phyloP scores from a whole-genome alignment of 2,329 filamentous ascomycete species.

The Penicillium oxalicum region DNA sequence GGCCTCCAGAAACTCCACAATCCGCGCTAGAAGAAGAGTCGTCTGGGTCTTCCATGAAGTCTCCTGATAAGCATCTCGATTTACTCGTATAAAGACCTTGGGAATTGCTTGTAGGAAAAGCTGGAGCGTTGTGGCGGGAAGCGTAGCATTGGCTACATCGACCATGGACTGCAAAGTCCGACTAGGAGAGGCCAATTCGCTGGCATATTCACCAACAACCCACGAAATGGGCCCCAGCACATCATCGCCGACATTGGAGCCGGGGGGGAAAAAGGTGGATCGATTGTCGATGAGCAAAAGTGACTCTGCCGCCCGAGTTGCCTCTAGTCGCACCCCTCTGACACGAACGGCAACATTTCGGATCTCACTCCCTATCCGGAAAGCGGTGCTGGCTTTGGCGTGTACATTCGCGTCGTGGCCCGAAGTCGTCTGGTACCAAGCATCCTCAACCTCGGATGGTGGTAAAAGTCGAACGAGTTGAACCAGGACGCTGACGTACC shows the following conservation, averaged over 20 bases:
- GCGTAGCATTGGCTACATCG: constrained; percentile 56
- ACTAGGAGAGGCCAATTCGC: constrained; percentile 63
- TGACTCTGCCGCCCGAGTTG: constrained; percentile 74
- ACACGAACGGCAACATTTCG: constrained; percentile 91
- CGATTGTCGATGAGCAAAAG: constrained; percentile 58
- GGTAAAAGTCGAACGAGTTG: constrained; percentile 67
- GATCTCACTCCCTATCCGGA: constrained; percentile 70
- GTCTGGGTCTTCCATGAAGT: constrained; percentile 67
- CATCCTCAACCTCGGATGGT: constrained; percentile 19
- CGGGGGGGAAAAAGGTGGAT: constrained; percentile 51
- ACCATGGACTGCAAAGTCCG: constrained; percentile 68
- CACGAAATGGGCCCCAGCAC: constrained; percentile 73
- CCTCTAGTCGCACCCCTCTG: constrained; percentile 69
- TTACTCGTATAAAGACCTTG: constrained; percentile 73
- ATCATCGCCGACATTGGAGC: constrained; percentile 49
- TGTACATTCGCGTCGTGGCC: constrained; percentile 10
- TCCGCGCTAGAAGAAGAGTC: constrained; percentile 70
- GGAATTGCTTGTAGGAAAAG: constrained; percentile 76
- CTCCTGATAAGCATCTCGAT: constrained; percentile 63
- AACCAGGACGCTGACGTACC: constrained; percentile 88
- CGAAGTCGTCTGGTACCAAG: constrained; percentile 13
- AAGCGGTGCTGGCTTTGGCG: constrained; percentile 23
- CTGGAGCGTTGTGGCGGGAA: constrained; percentile 62
- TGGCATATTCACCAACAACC: constrained; percentile 82
- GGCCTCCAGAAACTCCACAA: constrained; percentile 75